Base-by-base conservation (phyloP, 1,284 basidiomycete genomes). In the Cerioporus squamosus region DNA sequence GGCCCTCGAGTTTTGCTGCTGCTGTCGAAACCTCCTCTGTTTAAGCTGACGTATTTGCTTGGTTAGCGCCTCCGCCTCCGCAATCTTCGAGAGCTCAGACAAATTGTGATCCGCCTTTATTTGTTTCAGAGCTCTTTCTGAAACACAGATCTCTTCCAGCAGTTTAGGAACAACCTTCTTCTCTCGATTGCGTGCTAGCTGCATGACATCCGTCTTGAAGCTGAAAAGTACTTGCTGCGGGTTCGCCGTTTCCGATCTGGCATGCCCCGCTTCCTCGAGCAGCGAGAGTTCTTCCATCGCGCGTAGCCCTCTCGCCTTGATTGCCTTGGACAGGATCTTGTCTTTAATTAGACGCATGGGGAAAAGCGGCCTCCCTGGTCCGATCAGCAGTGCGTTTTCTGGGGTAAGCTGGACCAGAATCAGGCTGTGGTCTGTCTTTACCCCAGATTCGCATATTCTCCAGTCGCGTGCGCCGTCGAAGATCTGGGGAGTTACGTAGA, bases 331-430 rank as follows among this genome's bases (percentile, higher is more conserved):
- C 1, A 69, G 44, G 2, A 36, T 24, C 51, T 53, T 60, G 44
- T 76, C 62, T 15, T 72, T 66, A 0, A 73, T 14, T 0, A 74
- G 43, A 29, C 57, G 51, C 2, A 49, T 9, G 0, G 72, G 70
- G 12, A 73, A 69, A 0, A 63, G 38, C 68, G 74, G 77, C 50
- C 72, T 39, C 0, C 77, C 77, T 43, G 57, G 60, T 0, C 75
- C 77, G 0, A 72, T 65, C 10, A 59, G 48, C 0, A 74, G 77
- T 2, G 64, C 59, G 0, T 51, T 53, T 0, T 56, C 52, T 39
- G 68, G 61, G 0, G 64, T 48, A 0, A 77, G 6, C 47, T 66
- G 61, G 0, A 72, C 64, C 1, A 68, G 64, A 0, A 73, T 67
- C 8, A 77, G 20, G 56, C 42, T 51, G 14, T 59, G 58, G 43